Evolutionary conservation across 2,329 filamentous ascomycete species (phyloP).

Genomic region (Cercospora zeina): DNA sequence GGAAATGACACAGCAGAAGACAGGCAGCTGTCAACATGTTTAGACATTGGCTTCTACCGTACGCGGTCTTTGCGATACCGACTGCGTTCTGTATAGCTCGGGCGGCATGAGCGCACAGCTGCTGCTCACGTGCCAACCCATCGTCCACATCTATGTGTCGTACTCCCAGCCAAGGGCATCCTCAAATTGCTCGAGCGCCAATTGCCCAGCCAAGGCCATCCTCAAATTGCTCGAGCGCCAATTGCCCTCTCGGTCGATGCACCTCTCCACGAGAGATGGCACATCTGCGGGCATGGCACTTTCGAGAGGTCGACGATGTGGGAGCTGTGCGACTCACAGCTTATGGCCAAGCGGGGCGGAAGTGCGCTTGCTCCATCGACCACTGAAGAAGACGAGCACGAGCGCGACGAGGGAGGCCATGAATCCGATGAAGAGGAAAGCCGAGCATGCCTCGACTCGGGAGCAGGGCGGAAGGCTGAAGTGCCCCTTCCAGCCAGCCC

Average conservation of each 20-base stretch:
- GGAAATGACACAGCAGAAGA: too few species aligned
- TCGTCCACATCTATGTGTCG: neutral
- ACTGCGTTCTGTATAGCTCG: neutral
- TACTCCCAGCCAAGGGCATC: neutral
- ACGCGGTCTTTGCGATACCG: neutral
- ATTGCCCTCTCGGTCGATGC: too few species aligned
- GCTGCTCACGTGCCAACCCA: neutral
- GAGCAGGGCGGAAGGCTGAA: constrained; percentile 3
- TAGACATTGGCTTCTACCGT: neutral
- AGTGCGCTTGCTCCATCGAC: neutral
- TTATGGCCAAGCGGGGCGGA: neutral
- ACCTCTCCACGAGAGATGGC: neutral
- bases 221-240: neutral
- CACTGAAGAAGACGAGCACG: constrained; percentile 13
- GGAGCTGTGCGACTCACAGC: neutral
- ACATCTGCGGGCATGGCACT: neutral
- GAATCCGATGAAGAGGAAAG: constrained; percentile 24
- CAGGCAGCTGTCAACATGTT: too few species aligned
- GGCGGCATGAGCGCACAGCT: neutral
- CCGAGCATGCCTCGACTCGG: constrained; percentile 10
- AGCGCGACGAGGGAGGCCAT: constrained; percentile 11
- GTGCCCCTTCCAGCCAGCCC: neutral
- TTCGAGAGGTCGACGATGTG: neutral
- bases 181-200: neutral
- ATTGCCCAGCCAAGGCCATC: neutral